Conservation (phyloP, 495 filamentous ascomycete genomes). For the Lichina pygmaea region DNA sequence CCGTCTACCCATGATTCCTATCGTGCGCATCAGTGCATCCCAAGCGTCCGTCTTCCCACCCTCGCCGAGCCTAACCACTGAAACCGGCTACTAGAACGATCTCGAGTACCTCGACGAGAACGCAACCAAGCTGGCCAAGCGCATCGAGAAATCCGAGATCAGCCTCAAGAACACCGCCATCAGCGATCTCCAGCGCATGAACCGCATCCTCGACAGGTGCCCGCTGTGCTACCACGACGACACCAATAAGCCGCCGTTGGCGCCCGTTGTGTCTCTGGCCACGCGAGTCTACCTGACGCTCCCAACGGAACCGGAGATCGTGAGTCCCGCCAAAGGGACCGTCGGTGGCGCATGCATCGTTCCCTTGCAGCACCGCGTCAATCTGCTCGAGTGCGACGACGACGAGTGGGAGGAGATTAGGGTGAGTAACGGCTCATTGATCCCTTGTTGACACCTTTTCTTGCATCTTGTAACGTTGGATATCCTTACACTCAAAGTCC, state of each 20-base stretch:
- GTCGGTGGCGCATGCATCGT: constrained; percentile 66
- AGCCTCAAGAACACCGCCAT: constrained; percentile 77
- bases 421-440: constrained; percentile 4
- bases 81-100: constrained; percentile 31
- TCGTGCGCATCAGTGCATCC: background rate
- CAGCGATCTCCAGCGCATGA: constrained; percentile 71
- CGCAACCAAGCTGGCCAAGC: constrained; percentile 67
- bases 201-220: constrained; percentile 64
- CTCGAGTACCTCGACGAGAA: constrained; percentile 97
- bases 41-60: background rate
- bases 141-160: constrained; percentile 65
- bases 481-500: too few relatives aligned
- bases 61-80: constrained; percentile 2
- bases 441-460: too few relatives aligned
- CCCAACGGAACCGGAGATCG: constrained; percentile 67
- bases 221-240: constrained; percentile 87
- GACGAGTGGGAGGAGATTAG: constrained; percentile 98
- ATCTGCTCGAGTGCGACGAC: constrained; percentile 89
- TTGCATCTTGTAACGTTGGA: too few relatives aligned
- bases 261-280: constrained; percentile 69
- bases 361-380: constrained; percentile 66
- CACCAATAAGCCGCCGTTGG: constrained; percentile 52
- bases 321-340: constrained; percentile 9
- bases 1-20: background rate
- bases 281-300: constrained; percentile 75